A percentile compares a stretch with the other conserved stretches of the same genome.
These are phyloP conservation scores for Takashimella tepidaria DNA, from an alignment of 1,284 basidiomycete species.

Conservation along the genomic window DNA sequence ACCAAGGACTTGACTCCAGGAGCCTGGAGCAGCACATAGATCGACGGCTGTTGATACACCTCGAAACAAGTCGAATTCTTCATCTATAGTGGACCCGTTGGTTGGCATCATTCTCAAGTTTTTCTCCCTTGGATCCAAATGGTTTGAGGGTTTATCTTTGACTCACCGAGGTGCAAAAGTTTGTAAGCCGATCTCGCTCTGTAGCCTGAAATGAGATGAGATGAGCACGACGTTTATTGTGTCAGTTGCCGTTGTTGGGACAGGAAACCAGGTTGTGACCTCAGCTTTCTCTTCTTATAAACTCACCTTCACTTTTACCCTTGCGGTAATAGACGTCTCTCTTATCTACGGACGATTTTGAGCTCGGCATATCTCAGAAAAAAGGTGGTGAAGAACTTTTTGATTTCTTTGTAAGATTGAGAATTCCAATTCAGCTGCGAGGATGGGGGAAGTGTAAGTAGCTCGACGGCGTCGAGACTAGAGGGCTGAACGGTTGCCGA, in stretches of 20 bases:
- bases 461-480: no score
- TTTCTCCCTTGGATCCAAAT: no score
- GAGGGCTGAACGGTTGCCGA: no score
- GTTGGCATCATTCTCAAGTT: no score
- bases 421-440: no score
- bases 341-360: constrained; percentile 48
- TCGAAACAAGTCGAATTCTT: constrained; percentile 53
- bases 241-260: neutral
- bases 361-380: constrained; percentile 33
- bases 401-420: no score
- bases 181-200: constrained; percentile 57
- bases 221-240: no score
- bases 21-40: constrained; percentile 56
- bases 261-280: neutral
- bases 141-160: no score
- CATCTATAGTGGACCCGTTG: no score
- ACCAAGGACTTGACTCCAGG: constrained; percentile 44
- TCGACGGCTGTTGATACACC: constrained; percentile 52
- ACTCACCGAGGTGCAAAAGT: constrained; percentile 40
- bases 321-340: constrained; percentile 55
- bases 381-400: no score
- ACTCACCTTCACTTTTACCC: constrained; percentile 36
- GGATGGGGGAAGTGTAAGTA: no score
- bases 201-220: constrained; percentile 49
- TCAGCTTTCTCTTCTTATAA: neutral